Conservation (phyloP, 352 stramenopile species). For the Thraustochytrium sp. region DNA sequence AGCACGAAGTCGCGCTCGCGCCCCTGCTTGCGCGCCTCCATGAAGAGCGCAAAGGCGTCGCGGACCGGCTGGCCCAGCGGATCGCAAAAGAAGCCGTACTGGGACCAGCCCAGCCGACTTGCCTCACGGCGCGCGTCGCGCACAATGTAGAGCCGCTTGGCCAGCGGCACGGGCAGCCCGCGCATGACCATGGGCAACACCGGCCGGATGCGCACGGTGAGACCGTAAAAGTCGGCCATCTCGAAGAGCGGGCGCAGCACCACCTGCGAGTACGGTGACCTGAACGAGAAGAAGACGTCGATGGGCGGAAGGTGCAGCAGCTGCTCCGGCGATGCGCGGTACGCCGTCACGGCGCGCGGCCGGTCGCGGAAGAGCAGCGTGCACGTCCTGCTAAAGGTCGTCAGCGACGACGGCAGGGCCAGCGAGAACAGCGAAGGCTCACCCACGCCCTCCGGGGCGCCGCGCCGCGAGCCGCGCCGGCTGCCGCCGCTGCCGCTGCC, state of each 20-base stretch:
- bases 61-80: background rate
- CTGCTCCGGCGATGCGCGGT: background rate
- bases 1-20: background rate
- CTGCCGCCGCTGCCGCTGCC: no score
- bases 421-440: background rate
- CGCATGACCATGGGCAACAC: background rate
- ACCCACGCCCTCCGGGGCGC: no score
- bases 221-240: slow-evolving; percentile 6
- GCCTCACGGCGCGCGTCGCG: background rate
- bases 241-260: background rate
- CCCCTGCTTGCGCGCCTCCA: background rate
- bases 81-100: background rate
- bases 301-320: background rate
- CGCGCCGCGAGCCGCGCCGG: no score
- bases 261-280: background rate
- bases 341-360: background rate
- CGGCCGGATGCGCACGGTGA: background rate
- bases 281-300: background rate
- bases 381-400: background rate
- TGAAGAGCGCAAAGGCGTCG: background rate
- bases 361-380: background rate
- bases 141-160: background rate
- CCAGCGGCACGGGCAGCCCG: background rate
- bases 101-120: background rate
- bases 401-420: background rate